Evolutionary conservation across 2,329 filamentous ascomycete genomes (phyloP).

Genomic region (Fusarium sp.): DNA sequence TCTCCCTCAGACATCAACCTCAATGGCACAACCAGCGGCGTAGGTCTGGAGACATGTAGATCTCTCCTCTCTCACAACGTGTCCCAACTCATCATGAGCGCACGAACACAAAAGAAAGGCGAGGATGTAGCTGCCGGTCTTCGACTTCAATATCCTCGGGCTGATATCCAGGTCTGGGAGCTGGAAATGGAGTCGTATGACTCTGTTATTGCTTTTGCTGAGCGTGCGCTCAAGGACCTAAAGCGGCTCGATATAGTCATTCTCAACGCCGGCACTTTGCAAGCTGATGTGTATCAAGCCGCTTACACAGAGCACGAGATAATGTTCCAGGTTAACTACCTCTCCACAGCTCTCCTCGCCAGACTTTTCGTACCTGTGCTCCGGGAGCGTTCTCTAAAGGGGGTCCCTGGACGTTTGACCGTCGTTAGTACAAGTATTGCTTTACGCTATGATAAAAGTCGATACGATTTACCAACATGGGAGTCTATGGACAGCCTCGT

Average conservation of each 20-base stretch:
- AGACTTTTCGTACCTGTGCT: not conserved
- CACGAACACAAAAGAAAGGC: not conserved
- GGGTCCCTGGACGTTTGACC: not conserved
- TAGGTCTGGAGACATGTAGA: not conserved
- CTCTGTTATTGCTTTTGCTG: not conserved
- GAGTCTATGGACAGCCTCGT: not conserved
- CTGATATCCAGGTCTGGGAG: not conserved
- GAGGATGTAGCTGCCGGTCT: not conserved
- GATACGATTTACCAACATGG: not conserved
- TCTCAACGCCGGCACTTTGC: not conserved
- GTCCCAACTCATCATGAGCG: not conserved
- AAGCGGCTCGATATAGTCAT: not conserved
- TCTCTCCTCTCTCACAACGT: not conserved
- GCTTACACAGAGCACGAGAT: not conserved
- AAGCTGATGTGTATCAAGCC: not conserved
- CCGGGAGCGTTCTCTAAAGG: not conserved
- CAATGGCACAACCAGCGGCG: not conserved
- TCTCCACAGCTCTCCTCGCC: not conserved
- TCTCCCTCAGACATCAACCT: not conserved
- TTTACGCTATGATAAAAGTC: not conserved
- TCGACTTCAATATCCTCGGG: not conserved
- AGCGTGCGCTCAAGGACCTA: not conserved
- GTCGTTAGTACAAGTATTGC: not conserved
- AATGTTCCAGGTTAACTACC: not conserved
- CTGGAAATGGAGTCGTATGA: slow-evolving; percentile 1